A percentile compares a stretch with the other conserved stretches of the same genome.
Evolutionary conservation across 2,329 filamentous ascomycete genomes (phyloP).

Genomic region (Aspergillus carbonarius): DNA sequence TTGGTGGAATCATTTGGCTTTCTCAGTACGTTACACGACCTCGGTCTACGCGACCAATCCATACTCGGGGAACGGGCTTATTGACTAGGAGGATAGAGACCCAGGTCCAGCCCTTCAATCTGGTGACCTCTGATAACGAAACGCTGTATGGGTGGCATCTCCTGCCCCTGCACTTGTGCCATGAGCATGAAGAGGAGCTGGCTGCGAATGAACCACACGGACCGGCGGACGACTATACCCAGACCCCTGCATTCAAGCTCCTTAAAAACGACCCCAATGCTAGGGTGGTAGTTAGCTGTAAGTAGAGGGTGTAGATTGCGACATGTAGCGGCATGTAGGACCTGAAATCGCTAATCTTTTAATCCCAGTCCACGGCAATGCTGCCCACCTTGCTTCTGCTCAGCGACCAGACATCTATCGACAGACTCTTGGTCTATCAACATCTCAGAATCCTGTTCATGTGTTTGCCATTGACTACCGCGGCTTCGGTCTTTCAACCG

Average conservation of each 20-base stretch:
- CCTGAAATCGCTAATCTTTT: neutral
- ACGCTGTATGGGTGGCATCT: slow-evolving; percentile 88
- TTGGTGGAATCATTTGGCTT: slow-evolving; percentile 83
- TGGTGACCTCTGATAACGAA: slow-evolving; percentile 73
- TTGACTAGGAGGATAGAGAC: slow-evolving; percentile 57
- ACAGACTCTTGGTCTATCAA: slow-evolving; percentile 68
- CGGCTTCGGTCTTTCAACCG: slow-evolving; percentile 78
- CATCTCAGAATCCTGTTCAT: slow-evolving; percentile 63
- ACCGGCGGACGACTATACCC: slow-evolving; percentile 46
- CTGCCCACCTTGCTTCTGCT: slow-evolving; percentile 78
- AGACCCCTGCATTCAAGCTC: slow-evolving; percentile 52
- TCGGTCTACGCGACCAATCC: neutral
- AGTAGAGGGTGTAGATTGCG: slow-evolving; percentile 12
- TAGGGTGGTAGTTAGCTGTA: slow-evolving; percentile 57
- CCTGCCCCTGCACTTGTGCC: slow-evolving; percentile 74
- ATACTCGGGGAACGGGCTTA: neutral
- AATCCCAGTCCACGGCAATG: slow-evolving; percentile 60
- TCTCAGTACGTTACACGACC: slow-evolving; percentile 59
- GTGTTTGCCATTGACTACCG: slow-evolving; percentile 89
- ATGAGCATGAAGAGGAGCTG: slow-evolving; percentile 66
- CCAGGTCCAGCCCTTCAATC: slow-evolving; percentile 82
- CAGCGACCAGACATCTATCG: slow-evolving; percentile 76
- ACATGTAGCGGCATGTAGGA: neutral
- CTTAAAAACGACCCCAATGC: slow-evolving; percentile 52
- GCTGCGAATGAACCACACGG: slow-evolving; percentile 56